These are phyloP conservation scores for Xylariomycetidae sp. DNA, from an alignment of 2,329 filamentous ascomycete species.

Conservation along the genomic window DNA sequence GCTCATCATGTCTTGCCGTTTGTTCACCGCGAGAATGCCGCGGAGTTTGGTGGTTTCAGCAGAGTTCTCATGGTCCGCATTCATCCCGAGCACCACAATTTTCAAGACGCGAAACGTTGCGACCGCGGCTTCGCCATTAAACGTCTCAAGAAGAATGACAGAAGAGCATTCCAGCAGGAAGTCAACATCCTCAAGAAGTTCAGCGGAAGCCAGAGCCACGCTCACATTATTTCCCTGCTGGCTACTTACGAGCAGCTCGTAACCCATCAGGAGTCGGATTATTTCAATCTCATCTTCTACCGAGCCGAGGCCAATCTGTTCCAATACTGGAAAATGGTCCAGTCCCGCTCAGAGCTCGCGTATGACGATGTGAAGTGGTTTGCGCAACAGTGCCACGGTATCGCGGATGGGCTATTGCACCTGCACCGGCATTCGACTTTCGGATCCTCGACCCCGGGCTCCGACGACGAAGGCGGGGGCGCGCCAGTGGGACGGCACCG, in stretches of 20 bases:
- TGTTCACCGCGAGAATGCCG: background rate
- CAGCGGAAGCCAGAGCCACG: constrained; percentile 1
- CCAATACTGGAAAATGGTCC: constrained; percentile 1
- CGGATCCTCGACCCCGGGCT: background rate
- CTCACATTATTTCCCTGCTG: constrained; percentile 3
- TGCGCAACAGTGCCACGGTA: constrained; percentile 2
- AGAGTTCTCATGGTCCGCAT: background rate
- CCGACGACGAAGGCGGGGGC: too few species aligned
- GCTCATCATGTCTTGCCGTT: background rate
- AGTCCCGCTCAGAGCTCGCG: background rate
- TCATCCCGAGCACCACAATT: constrained; percentile 4
- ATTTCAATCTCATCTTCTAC: background rate
- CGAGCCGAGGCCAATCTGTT: constrained; percentile 3
- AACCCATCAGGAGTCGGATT: background rate
- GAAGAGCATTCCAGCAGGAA: background rate
- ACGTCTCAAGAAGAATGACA: background rate
- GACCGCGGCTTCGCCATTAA: constrained; percentile 2
- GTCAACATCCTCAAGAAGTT: constrained; percentile 5
- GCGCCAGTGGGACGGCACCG: too few species aligned
- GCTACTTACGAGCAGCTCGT: constrained; percentile 4
- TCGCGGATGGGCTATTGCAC: constrained; percentile 3
- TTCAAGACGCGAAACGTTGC: background rate
- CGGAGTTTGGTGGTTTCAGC: background rate
- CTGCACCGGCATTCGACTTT: constrained; percentile 3
- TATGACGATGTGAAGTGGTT: background rate